These are phyloP conservation scores for Botrytis squamosa DNA, from an alignment of 2,329 filamentous ascomycete species.

Conservation along the genomic window DNA sequence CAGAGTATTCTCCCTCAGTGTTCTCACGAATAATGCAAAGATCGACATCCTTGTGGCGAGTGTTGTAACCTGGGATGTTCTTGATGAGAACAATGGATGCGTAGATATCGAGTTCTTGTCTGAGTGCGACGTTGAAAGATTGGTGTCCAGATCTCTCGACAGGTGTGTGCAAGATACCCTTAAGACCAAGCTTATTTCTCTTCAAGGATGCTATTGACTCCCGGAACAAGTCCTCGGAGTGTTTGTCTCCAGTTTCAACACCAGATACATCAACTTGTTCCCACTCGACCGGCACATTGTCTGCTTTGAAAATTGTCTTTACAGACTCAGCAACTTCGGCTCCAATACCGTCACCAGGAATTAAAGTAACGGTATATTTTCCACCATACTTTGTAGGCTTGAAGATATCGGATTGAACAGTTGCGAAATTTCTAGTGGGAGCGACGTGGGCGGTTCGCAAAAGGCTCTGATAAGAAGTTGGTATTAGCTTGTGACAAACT, in stretches of 20 bases:
- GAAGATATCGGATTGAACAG: conserved; percentile 92
- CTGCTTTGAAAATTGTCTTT: conserved; percentile 99
- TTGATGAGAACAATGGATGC: conserved; percentile 97
- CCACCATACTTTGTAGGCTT: conserved; percentile 95
- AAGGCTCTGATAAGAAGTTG: conserved; percentile 39
- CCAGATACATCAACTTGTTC: conserved; percentile 96
- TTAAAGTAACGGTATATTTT: conserved; percentile 98
- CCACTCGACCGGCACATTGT: conserved; percentile 98
- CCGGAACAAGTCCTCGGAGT: conserved; percentile 91
- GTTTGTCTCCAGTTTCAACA: conserved; percentile 76
- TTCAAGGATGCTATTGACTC: conserved; percentile 93
- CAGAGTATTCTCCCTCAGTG: conserved; percentile 99
- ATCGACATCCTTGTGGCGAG: conserved; percentile 94
- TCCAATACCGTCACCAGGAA: conserved; percentile 98
- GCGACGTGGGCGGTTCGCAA: conserved; percentile 35
- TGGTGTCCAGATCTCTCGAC: conserved; percentile 96
- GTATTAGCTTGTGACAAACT: conserved; percentile 20
- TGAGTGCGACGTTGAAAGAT: conserved; percentile 98
- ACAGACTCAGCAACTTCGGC: conserved; percentile 97
- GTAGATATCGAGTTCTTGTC: conserved; percentile 99
- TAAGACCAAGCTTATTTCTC: conserved; percentile 98
- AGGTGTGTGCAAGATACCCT: conserved; percentile 98
- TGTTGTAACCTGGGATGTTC: conserved; percentile 98
- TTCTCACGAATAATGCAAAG: conserved; percentile 99
- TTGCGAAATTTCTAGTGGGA: conserved; percentile 58